A percentile compares a stretch with the other conserved stretches of the same genome.
phyloP scores from a whole-genome alignment of 2,329 filamentous ascomycete species.

The Pseudopithomyces chartarum region DNA sequence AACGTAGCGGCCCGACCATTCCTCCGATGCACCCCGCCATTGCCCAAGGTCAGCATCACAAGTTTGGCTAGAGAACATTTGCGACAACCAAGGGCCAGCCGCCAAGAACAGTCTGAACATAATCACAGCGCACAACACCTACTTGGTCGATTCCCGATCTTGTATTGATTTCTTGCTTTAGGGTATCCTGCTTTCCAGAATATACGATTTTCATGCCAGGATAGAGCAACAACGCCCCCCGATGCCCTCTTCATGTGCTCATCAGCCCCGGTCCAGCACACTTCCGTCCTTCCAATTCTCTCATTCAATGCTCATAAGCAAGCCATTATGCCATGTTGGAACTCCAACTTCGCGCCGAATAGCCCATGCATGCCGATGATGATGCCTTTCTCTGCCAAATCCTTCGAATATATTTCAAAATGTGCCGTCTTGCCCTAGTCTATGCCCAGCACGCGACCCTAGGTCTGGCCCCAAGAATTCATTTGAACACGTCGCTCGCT shows the following conservation, averaged over 20 bases:
- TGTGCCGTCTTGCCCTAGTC: slow-evolving; percentile 29
- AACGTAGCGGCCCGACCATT: slow-evolving; percentile 1
- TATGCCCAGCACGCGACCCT: slow-evolving; percentile 44
- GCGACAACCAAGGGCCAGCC: neutral
- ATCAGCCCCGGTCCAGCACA: neutral
- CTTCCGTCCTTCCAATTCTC: neutral
- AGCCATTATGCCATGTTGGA: slow-evolving; percentile 10
- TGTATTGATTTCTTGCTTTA: slow-evolving; percentile 8
- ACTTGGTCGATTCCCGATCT: neutral
- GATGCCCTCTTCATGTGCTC: slow-evolving; percentile 28
- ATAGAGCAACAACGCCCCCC: slow-evolving; percentile 31
- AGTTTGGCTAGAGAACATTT: no score
- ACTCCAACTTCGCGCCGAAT: slow-evolving; percentile 12
- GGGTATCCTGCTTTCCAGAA: slow-evolving; percentile 9
- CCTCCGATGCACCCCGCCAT: neutral
- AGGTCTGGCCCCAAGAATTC: slow-evolving; percentile 27
- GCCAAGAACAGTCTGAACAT: neutral
- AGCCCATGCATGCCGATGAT: slow-evolving; percentile 22
- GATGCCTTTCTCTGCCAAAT: slow-evolving; percentile 13
- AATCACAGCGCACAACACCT: no score
- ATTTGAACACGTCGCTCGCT: slow-evolving; percentile 19
- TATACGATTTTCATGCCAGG: slow-evolving; percentile 24
- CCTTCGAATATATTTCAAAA: slow-evolving; percentile 13
- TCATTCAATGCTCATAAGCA: slow-evolving; percentile 7
- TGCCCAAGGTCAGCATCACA: neutral